Base-by-base conservation (phyloP, 179 eudicot species). In the Silene coronaria region DNA sequence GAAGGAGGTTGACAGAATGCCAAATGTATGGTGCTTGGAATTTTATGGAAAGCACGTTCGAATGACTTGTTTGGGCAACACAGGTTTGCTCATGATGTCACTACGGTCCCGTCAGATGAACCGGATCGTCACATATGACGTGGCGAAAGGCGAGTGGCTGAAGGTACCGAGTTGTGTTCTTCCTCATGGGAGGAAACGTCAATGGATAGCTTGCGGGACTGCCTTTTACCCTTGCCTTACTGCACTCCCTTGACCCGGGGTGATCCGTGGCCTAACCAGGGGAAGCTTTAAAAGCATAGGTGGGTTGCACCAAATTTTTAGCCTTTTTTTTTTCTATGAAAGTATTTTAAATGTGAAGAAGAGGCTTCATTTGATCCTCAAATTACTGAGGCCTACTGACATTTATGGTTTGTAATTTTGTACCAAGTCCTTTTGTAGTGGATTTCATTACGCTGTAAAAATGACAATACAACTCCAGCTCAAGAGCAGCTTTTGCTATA, bases 1-100 rank as follows among this genome's bases (percentile, higher is more conserved):
- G 98, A 94, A 90, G 94, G 98, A 94, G 97, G 98, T 94, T 86
- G 98, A 94, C 98, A 94, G 98, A 91, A 94, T 94, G 97, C 98
- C 98, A 93, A 93, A 93, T 80, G 75, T 83, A 51, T 91, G 89
- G 98, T 93, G 98, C 97, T 89, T 91, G 88, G 96, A 91, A 45
- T 93, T 93, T 80, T 91, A 93, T 19, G 98, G 97, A 70, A 90
- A 90, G 98, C 96, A 87, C 88, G 86, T 88, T 21, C 75, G 88
- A 72, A 91, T 94, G 98, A 88, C 84, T 71, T 94, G 98, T 80
- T 87, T 94, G 82, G 98, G 98, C 80, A 94, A 94, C 88, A 91
- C 82, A 68, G 91, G 92, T 27, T 80, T 94, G 89, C 86, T 94
- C 78, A 89, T 91, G 97, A 74, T 94, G 83, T 91, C 96, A 7